Evolutionary conservation across 257 asterid genomes (phyloP).

Genomic region (Paulownia fortunei): DNA sequence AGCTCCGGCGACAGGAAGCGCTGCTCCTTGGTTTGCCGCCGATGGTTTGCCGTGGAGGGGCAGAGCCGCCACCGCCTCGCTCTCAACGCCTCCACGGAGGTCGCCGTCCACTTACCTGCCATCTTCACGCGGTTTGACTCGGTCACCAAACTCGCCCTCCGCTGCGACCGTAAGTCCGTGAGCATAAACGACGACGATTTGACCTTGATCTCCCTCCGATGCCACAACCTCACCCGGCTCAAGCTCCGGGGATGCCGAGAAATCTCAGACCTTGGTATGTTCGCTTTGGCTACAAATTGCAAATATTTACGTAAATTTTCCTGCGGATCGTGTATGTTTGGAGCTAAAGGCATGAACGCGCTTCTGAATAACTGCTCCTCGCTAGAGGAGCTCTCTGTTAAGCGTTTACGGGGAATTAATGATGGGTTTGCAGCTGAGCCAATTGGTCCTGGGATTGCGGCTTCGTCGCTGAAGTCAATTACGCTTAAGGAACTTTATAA

Average conservation of each 20-base stretch:
- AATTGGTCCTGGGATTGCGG: slow-evolving; percentile 73
- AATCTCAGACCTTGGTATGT: slow-evolving; percentile 71
- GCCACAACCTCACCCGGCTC: slow-evolving; percentile 63
- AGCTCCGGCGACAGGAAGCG: slow-evolving; percentile 73
- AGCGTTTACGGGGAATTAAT: slow-evolving; percentile 70
- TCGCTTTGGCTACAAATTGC: slow-evolving; percentile 63
- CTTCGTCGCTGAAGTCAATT: slow-evolving; percentile 59
- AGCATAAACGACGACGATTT: slow-evolving; percentile 69
- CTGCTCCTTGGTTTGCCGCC: slow-evolving; percentile 68
- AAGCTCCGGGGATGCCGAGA: slow-evolving; percentile 88
- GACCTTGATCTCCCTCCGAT: slow-evolving; percentile 56
- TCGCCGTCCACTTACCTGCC: slow-evolving; percentile 42
- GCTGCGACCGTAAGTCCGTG: slow-evolving; percentile 70
- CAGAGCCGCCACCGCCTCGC: slow-evolving; percentile 76
- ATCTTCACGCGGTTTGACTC: slow-evolving; percentile 74
- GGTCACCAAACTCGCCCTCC: slow-evolving; percentile 72
- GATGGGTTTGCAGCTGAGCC: slow-evolving; percentile 62
- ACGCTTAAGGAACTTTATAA: slow-evolving; percentile 78
- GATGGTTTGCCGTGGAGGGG: slow-evolving; percentile 82
- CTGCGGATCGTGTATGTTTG: slow-evolving; percentile 78
- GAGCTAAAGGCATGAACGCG: slow-evolving; percentile 87
- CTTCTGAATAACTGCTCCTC: slow-evolving; percentile 63
- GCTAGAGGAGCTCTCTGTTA: slow-evolving; percentile 75
- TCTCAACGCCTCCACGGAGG: slow-evolving; percentile 56
- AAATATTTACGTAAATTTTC: slow-evolving; percentile 68